phyloP scores from a whole-genome alignment of 2,329 filamentous ascomycete species.

The Magnaporthiopsis rhizophila region DNA sequence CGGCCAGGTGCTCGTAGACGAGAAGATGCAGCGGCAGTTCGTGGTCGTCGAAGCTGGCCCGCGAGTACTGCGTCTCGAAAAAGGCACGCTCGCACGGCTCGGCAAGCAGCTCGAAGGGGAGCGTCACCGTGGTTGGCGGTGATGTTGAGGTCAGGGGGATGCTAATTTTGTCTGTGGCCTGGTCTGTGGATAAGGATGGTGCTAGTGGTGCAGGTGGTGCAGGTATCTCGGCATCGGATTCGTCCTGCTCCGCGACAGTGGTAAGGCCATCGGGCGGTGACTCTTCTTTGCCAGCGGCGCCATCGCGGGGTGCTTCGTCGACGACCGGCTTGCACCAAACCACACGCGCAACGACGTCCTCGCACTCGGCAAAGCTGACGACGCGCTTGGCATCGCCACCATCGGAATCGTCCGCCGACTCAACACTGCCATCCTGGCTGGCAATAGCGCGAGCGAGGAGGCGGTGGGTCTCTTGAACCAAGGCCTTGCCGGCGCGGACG shows the following conservation, averaged over 20 bases:
- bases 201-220: constrained; percentile 18
- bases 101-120: constrained; percentile 64
- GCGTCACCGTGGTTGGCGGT: constrained; percentile 46
- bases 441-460: constrained; percentile 37
- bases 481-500: constrained; percentile 62
- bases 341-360: constrained; percentile 68
- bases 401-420: constrained; percentile 18
- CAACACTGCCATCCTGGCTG: neutral
- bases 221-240: constrained; percentile 27
- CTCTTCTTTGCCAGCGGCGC: constrained; percentile 7
- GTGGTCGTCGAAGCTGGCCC: constrained; percentile 69
- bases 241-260: constrained; percentile 52
- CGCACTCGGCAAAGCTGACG: constrained; percentile 68
- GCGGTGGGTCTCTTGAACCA: constrained; percentile 63
- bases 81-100: constrained; percentile 69
- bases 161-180: neutral
- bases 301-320: constrained; percentile 16
- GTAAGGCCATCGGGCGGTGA: constrained; percentile 27
- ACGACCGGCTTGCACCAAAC: constrained; percentile 61
- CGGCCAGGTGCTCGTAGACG: constrained; percentile 66
- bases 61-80: constrained; percentile 48
- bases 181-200: neutral
- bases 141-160: constrained; percentile 39
- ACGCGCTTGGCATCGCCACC: constrained; percentile 21
- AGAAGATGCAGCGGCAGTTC: constrained; percentile 72